Conservation (phyloP, 257 asterid genomes). For the Solanum medicagineum region DNA sequence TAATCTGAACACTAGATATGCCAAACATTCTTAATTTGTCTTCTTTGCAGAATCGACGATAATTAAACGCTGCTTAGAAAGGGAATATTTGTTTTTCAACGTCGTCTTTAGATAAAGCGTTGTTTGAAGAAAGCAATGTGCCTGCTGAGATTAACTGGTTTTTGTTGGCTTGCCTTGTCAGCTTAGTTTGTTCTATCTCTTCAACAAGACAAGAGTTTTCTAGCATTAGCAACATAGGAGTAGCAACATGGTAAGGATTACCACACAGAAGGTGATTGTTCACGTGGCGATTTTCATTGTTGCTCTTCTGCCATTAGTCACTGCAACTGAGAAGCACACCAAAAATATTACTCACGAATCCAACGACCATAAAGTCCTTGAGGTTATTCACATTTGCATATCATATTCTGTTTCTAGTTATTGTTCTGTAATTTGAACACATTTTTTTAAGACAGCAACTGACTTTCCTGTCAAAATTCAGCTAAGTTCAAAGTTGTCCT, state of each 20-base stretch:
- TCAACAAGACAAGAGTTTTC: not conserved
- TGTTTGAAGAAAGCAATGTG: not conserved
- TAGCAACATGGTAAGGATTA: slow-evolving; percentile 4
- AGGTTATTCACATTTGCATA: slow-evolving; percentile 10
- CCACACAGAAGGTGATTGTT: slow-evolving; percentile 14
- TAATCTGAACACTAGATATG: not conserved
- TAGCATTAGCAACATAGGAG: not conserved
- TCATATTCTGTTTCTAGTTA: not conserved
- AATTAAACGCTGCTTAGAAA: not conserved
- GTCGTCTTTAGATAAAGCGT: not conserved
- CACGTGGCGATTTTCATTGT: slow-evolving; percentile 13
- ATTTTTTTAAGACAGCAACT: not conserved
- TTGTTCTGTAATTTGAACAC: not conserved
- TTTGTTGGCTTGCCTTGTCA: not conserved
- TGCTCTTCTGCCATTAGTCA: slow-evolving; percentile 13
- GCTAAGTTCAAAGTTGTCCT: slow-evolving; percentile 34
- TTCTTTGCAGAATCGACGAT: slow-evolving; percentile 17
- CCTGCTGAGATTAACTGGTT: not conserved
- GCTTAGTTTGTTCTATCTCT: not conserved
- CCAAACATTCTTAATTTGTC: slow-evolving; percentile 22
- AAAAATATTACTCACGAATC: slow-evolving; percentile 8
- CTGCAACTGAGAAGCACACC: slow-evolving; percentile 16
- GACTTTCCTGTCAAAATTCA: slow-evolving; percentile 5
- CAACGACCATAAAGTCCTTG: slow-evolving; percentile 21
- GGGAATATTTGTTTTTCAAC: not conserved